Percentiles rank a stretch among this genome's conserved stretches.
Conservation (phyloP, 2,329 filamentous ascomycete genomes). For the Aspergillus sergii region DNA sequence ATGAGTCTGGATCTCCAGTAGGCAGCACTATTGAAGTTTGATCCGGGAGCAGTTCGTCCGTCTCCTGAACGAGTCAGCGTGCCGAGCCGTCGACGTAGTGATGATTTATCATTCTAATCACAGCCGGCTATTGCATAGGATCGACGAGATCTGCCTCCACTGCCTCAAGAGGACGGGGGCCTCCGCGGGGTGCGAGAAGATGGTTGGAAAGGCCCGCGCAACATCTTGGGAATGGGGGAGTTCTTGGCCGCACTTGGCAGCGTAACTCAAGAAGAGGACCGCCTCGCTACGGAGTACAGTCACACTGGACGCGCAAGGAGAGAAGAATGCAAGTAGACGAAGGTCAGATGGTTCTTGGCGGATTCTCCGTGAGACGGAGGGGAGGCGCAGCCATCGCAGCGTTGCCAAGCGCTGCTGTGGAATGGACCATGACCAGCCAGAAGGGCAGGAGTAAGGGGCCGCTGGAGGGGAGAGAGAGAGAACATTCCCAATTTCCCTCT, state of each 20-base stretch:
- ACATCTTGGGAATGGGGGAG: constrained; percentile 2
- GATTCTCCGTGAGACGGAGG: constrained; percentile 18
- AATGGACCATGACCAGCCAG: constrained; percentile 15
- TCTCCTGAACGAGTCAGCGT: background rate
- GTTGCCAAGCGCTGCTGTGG: constrained; percentile 29
- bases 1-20: background rate
- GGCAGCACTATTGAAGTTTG: background rate
- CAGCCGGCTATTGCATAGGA: background rate
- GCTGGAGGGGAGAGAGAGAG: background rate
- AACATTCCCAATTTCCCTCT: background rate
- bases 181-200: background rate
- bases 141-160: background rate
- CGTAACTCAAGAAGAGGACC: background rate
- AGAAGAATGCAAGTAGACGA: constrained; percentile 5
- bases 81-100: background rate
- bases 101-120: background rate
- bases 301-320: constrained; percentile 11
- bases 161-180: background rate
- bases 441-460: constrained; percentile 20
- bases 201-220: background rate
- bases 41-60: background rate
- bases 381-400: constrained; percentile 12
- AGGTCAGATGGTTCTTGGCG: constrained; percentile 12
- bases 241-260: constrained; percentile 14
- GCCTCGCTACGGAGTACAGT: background rate